phyloP scores from a whole-genome alignment of 176 grass and related monocot species.

The Lolium rigidum region DNA sequence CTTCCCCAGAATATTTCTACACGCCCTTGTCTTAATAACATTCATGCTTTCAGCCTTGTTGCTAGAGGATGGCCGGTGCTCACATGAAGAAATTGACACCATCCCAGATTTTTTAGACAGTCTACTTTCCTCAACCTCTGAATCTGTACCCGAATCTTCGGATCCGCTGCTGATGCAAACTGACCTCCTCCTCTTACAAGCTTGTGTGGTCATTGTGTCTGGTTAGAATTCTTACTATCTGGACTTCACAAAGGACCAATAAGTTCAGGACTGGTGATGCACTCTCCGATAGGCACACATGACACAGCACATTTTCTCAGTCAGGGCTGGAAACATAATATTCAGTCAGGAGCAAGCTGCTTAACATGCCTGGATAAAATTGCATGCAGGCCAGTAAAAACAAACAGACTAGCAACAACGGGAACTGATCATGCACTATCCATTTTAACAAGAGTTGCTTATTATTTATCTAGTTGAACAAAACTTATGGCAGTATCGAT shows the following conservation, averaged over 20 bases:
- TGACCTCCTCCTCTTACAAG: slow-evolving; percentile 42
- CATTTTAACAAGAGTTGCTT: background rate
- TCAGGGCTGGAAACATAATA: slow-evolving; percentile 30
- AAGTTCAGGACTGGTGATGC: slow-evolving; percentile 25
- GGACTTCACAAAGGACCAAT: slow-evolving; percentile 20
- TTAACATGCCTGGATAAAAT: background rate
- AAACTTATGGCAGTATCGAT: background rate
- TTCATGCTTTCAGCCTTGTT: slow-evolving; percentile 61
- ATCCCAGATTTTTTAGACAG: slow-evolving; percentile 36
- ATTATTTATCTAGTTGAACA: slow-evolving; percentile 9
- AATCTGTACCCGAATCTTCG: slow-evolving; percentile 25
- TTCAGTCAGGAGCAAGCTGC: slow-evolving; percentile 16
- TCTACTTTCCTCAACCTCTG: slow-evolving; percentile 28
- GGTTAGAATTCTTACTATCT: slow-evolving; percentile 7
- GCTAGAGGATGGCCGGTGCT: slow-evolving; percentile 4
- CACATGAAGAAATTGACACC: slow-evolving; percentile 38
- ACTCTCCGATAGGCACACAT: slow-evolving; percentile 4
- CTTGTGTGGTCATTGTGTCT: slow-evolving; percentile 14
- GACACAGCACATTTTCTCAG: background rate
- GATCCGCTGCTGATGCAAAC: slow-evolving; percentile 42
- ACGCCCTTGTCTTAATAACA: slow-evolving; percentile 58
- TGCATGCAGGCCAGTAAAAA: background rate
- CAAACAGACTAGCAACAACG: background rate
- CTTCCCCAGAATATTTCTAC: slow-evolving; percentile 58
- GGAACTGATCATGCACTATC: background rate